Evolutionary conservation across 768 basidiomycete genomes (phyloP).

Genomic region (Sporobolomyces pararoseus): DNA sequence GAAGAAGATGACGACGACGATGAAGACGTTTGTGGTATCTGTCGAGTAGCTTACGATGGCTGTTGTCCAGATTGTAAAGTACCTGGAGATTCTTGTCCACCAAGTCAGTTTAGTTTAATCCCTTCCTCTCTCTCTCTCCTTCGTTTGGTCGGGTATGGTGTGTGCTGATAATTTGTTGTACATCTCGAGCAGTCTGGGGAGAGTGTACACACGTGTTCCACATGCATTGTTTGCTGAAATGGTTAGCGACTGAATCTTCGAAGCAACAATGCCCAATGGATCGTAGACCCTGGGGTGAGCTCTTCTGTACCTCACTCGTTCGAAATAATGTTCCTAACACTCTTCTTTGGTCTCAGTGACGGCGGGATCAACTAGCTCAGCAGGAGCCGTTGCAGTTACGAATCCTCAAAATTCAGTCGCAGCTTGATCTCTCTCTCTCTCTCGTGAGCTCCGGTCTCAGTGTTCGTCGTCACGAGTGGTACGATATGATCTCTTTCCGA

Average conservation of each 20-base stretch:
- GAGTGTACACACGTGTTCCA: conserved; percentile 97
- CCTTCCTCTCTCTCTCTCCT: neutral
- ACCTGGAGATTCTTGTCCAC: conserved; percentile 90
- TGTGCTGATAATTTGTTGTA: too few species aligned
- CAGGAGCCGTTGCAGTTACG: neutral
- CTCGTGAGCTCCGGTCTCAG: neutral
- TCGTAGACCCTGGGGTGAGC: conserved; percentile 66
- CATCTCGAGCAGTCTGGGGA: conserved; percentile 89
- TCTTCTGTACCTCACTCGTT: neutral
- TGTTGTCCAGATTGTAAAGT: conserved; percentile 95
- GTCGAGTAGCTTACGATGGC: conserved; percentile 84
- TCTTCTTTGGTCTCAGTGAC: neutral
- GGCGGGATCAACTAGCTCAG: neutral
- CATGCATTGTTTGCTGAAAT: conserved; percentile 96
- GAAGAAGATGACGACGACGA: conserved; percentile 53
- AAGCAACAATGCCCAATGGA: conserved; percentile 99
- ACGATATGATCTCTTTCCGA: too few species aligned
- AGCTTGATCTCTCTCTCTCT: neutral
- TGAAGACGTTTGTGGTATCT: conserved; percentile 76
- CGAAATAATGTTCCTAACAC: neutral
- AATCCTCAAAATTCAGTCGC: neutral
- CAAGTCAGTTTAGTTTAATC: conserved; percentile 65
- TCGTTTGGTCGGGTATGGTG: neutral
- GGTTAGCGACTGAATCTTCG: conserved; percentile 78
- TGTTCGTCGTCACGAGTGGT: neutral